phyloP scores from a whole-genome alignment of 768 basidiomycete species.

The Suillus decipiens region DNA sequence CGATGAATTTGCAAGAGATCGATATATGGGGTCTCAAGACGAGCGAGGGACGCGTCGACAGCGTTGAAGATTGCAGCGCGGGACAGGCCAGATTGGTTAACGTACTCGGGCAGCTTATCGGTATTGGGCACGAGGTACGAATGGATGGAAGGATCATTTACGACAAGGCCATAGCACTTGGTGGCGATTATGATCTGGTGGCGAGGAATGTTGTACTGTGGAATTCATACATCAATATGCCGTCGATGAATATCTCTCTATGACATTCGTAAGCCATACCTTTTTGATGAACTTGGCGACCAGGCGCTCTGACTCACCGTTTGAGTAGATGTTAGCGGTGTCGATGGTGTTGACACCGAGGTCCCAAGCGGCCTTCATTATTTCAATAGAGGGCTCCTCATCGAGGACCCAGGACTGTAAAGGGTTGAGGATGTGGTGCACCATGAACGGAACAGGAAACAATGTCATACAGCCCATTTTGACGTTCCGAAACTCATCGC shows the following conservation, averaged over 20 bases:
- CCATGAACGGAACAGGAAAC: neutral
- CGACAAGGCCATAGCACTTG: constrained; percentile 26
- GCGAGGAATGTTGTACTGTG: constrained; percentile 35
- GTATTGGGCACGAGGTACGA: neutral
- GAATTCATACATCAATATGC: neutral
- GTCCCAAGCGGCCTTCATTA: constrained; percentile 43
- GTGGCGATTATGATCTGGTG: constrained; percentile 33
- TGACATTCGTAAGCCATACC: constrained; percentile 17
- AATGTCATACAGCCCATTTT: constrained; percentile 26
- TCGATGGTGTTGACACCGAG: constrained; percentile 43
- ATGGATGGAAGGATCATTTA: constrained; percentile 7
- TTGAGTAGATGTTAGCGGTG: constrained; percentile 40
- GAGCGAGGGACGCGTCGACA: constrained; percentile 37
- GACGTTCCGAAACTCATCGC: constrained; percentile 29
- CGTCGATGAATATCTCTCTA: neutral
- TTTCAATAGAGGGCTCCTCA: constrained; percentile 30
- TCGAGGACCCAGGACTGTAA: constrained; percentile 28
- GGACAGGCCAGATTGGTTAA: constrained; percentile 38
- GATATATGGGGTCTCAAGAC: constrained; percentile 38
- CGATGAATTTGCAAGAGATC: constrained; percentile 49
- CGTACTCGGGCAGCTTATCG: constrained; percentile 18
- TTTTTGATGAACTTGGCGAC: constrained; percentile 40
- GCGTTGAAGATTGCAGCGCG: constrained; percentile 41
- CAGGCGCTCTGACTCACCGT: constrained; percentile 39
- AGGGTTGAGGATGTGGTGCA: neutral